Percentiles rank a stretch among this genome's conserved stretches.
phyloP scores from a whole-genome alignment of 2,329 filamentous ascomycete species.

The Neofusicoccum umdonicola region DNA sequence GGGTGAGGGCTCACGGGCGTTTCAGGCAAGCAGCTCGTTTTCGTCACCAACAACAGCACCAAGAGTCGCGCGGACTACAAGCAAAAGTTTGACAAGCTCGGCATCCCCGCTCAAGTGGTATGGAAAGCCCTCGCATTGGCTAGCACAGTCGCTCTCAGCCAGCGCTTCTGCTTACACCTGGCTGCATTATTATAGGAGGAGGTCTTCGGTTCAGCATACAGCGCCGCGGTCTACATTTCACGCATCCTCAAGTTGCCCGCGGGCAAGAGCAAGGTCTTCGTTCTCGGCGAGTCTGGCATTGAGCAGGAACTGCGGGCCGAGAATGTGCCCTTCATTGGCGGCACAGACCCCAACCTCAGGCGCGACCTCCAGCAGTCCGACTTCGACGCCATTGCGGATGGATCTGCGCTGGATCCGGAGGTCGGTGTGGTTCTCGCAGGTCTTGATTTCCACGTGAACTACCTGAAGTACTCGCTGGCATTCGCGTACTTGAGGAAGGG shows the following conservation, averaged over 20 bases:
- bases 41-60: constrained; percentile 98
- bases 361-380: constrained; percentile 79
- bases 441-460: constrained; percentile 92
- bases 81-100: constrained; percentile 80
- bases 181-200: constrained; percentile 60
- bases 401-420: constrained; percentile 77
- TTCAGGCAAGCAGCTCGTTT: constrained; percentile 84
- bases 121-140: constrained; percentile 20
- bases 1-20: background rate
- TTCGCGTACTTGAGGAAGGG: constrained; percentile 82
- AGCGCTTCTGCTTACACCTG: background rate
- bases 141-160: background rate
- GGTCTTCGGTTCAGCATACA: constrained; percentile 95
- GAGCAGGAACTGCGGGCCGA: constrained; percentile 84
- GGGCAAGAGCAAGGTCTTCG: constrained; percentile 88
- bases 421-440: constrained; percentile 88
- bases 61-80: constrained; percentile 91
- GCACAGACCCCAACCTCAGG: constrained; percentile 75
- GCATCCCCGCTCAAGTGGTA: constrained; percentile 71
- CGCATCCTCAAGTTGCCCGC: constrained; percentile 79
- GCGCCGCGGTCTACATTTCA: constrained; percentile 90
- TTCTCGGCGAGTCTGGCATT: constrained; percentile 86
- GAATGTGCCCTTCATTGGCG: constrained; percentile 76
- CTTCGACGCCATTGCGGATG: constrained; percentile 70
- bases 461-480: constrained; percentile 82